A percentile compares a stretch with the other conserved stretches of the same genome.
These are phyloP conservation scores for Rhizopus microsporus DNA, from an alignment of 371 early-diverging fungal species.

Conservation along the genomic window DNA sequence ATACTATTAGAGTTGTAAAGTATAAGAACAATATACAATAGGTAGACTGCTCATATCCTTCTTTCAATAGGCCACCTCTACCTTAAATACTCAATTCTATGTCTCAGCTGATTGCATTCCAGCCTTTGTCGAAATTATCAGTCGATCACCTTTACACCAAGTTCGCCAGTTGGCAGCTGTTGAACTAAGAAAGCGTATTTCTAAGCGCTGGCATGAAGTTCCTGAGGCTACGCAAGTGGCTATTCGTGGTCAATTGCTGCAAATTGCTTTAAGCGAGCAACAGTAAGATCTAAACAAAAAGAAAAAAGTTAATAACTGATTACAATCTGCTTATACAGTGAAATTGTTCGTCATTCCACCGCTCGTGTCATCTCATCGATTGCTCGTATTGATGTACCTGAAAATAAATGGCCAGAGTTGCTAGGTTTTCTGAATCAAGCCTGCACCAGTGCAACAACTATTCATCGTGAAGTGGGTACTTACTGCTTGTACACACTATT, in stretches of 20 bases:
- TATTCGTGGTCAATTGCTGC: constrained; percentile 66
- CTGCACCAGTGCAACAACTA: constrained; percentile 65
- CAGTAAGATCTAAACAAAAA: constrained; percentile 44
- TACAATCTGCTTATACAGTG: constrained; percentile 55
- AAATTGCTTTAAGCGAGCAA: constrained; percentile 72
- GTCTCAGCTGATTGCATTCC: constrained; percentile 67
- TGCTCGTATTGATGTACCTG: constrained; percentile 80
- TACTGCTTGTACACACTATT: constrained; percentile 83
- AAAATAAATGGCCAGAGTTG: constrained; percentile 79
- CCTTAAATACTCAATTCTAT: constrained; percentile 73
- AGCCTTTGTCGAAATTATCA: constrained; percentile 68
- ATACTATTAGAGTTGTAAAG: constrained; percentile 48
- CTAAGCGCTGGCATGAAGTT: constrained; percentile 74
- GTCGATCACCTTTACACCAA: constrained; percentile 56
- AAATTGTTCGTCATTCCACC: constrained; percentile 74
- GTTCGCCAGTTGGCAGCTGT: constrained; percentile 89
- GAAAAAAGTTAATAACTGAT: background rate
- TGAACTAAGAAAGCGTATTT: constrained; percentile 81
- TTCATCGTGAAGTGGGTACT: constrained; percentile 87
- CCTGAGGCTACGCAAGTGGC: constrained; percentile 52
- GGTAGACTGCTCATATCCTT: background rate
- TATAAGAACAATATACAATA: background rate
- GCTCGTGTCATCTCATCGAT: constrained; percentile 88
- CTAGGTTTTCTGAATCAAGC: constrained; percentile 77
- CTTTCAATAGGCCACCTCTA: constrained; percentile 59